Evolutionary conservation across 2,329 filamentous ascomycete species (phyloP), one percentile per base, ranked within the genome.

Genomic region (Remersonia thermophila): DNA sequence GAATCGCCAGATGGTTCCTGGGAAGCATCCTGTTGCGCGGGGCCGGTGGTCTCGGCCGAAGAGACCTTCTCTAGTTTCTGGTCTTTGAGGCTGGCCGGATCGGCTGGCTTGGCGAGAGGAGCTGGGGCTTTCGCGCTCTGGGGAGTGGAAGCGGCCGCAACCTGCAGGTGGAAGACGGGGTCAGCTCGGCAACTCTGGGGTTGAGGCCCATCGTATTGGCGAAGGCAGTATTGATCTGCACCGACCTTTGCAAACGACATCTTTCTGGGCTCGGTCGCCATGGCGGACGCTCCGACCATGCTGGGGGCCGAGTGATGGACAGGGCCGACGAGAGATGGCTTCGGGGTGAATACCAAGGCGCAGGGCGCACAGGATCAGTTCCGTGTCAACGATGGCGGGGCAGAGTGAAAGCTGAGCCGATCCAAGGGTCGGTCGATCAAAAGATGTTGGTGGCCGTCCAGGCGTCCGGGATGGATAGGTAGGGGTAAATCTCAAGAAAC

Each of bases 201-300:
- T 6, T 23, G 20, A 6, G 20, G 20, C 20, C 20, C 20, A 23
- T 5, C 20, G 20, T 6, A 6, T 23, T 5, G 20, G 20, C 20
- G 9, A 23, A 9, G 20, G 20, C 20, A 23, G 9, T 9, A 23
- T 5, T 6, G 20, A 23, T 5, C 20, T n/a, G n/a, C 27, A 41
- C 65, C 40, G 63, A 83, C 81, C 71, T 83, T 85, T 59, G 81
- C 81, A 66, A 86, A 86, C 30, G 80, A 83, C 49, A 78, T 70
- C 58, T 73, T 76, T 36, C 62, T 61, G 37, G 61, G 46, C 46
- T 69, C 67, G 43, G 64, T 51, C 47, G 63, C 56, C 47, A 65
- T 57, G 50, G 54, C 52, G 39, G 62, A 60, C 37, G 62, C 55
- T 32, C 65, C 60, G 43, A 67, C 62, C 67, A 72, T 72, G 45